Base-by-base conservation (phyloP, 495 filamentous ascomycete species). In the Penicillium antarcticum region DNA sequence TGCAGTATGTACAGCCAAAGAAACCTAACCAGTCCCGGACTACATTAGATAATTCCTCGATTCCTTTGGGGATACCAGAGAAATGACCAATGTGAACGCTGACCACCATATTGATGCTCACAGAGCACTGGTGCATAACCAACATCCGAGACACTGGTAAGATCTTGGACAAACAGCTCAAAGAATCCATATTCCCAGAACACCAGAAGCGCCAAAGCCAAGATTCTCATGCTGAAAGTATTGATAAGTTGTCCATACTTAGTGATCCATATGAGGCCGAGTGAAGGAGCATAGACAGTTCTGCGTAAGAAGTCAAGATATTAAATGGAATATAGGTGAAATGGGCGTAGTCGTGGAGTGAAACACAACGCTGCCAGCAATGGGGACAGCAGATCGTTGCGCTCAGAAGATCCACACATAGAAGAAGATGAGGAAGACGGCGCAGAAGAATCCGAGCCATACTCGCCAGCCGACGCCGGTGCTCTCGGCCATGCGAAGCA, bases 381-480 rank as follows among this genome's bases (percentile, higher is more conserved):
- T 17, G 52, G 12, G 33, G 29, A 45, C 35, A 21, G 14, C 18
- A 42, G 35, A 45, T 23, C 13, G 9, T 31, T 29, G 21, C 45
- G 32, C 42, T 63, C 54, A 79, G 35, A 70, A 91, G 40, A 96
- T 68, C 92, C 94, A 96, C 47, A 98, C 94, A 60, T 88, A 98
- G 52, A 82, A 78, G 70, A 98, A 98, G 42, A 96, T 52, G 13
- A 89, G 56, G 48, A 85, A 81, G 17, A 98, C 89, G 3, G 83
- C 84, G 29, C 78, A 71, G 61, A 98, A 95, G 70, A 98, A 97
- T 16, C 69, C 77, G 41, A 95, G 62, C 94, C 95, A 98, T 21
- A 91, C 88, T 70, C 81, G 88, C 94, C 94, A 98, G 53, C 91
- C 87, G 23, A 98, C 84, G 3, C 95, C 95, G 11, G 91, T 95